A percentile compares a stretch with the other conserved stretches of the same genome.
phyloP scores from a whole-genome alignment of 192 early-diverging fungal genomes.

The Linderina pennispora region DNA sequence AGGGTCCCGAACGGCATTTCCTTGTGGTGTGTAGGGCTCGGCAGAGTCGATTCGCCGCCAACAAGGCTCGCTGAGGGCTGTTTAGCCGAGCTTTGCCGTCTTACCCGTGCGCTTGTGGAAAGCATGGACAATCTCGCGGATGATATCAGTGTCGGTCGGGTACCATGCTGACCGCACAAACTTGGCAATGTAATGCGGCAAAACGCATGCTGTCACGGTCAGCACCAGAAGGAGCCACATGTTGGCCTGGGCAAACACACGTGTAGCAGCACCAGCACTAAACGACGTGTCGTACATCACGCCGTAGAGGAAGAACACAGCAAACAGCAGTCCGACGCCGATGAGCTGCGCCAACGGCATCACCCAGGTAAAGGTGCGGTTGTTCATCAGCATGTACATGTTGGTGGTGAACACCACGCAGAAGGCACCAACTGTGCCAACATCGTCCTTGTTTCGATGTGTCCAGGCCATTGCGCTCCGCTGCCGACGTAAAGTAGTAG shows the following conservation, averaged over 20 bases:
- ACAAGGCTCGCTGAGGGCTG: no score
- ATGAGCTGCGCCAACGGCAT: constrained; percentile 42
- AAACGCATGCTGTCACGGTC: constrained; percentile 54
- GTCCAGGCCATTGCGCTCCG: constrained; percentile 51
- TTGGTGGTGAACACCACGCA: constrained; percentile 70
- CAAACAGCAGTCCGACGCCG: constrained; percentile 45
- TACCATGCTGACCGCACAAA: constrained; percentile 61
- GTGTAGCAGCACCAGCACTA: constrained; percentile 49
- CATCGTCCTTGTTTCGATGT: constrained; percentile 46
- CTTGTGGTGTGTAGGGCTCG: constrained; percentile 31
- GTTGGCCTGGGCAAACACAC: constrained; percentile 54
- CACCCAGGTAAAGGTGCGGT: constrained; percentile 71
- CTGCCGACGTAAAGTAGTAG: constrained; percentile 46
- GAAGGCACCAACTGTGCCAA: constrained; percentile 71
- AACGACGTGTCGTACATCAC: constrained; percentile 54
- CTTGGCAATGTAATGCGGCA: constrained; percentile 68
- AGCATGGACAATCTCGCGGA: constrained; percentile 66
- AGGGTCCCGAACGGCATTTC: constrained; percentile 44
- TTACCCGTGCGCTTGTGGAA: constrained; percentile 14
- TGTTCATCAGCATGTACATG: constrained; percentile 68
- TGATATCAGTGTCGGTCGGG: constrained; percentile 78
- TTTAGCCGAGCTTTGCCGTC: not conserved
- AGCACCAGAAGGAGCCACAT: constrained; percentile 70
- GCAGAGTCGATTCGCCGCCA: no score
- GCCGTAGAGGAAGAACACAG: constrained; percentile 54